Base-by-base conservation (phyloP, 1,139 yeast species). In the Wickerhamomyces sp. region DNA sequence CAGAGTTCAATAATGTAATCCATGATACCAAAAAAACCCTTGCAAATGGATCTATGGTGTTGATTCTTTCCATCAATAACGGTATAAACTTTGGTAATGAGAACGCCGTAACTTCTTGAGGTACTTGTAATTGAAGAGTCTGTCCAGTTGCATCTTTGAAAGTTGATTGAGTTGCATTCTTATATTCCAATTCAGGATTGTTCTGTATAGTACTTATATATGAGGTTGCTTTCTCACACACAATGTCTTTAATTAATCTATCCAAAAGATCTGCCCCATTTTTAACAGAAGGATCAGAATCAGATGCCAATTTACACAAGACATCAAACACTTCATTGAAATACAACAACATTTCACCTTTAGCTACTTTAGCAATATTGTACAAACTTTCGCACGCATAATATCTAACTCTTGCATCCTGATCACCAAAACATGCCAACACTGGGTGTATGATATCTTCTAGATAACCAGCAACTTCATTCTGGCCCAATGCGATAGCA, bases 371-470 rank as follows among this genome's bases (percentile, higher is more conserved):
- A 44, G 99, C 96, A 42, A 94, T 91, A 65, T 94, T 94, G 66
- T 94, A 94, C 53, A 94, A 73, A 38, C 96, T 86, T 62, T 94
- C 99, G 68, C 99, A 93, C 0, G 99, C 98, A 64, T 91, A 94
- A 59, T 94, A 94, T 44, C 99, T 73, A 9, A 94, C 99, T 53
- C 96, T 78, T 10, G 97, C 95, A 61, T 94, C 97, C 48, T 94
- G 96, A 60, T 94, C 99, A 45, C 95, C 91, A 64, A 94, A 94
- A 50, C 98, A 93, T 0, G 97, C 94, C 57, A 94, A 72, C 15
- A 94, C 96, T 0, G 99, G 97, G 49, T 88, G 94, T 49, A 93
- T 80, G 50, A 94, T 91, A 47, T 84, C 88, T 49, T 89, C 94
- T 44, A 94, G 68, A 59, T 89, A 93, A 50, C 74, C 61, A 23